phyloP scores from a whole-genome alignment of 139 green algal genomes.

The Chlamydomonas asymmetrica region DNA sequence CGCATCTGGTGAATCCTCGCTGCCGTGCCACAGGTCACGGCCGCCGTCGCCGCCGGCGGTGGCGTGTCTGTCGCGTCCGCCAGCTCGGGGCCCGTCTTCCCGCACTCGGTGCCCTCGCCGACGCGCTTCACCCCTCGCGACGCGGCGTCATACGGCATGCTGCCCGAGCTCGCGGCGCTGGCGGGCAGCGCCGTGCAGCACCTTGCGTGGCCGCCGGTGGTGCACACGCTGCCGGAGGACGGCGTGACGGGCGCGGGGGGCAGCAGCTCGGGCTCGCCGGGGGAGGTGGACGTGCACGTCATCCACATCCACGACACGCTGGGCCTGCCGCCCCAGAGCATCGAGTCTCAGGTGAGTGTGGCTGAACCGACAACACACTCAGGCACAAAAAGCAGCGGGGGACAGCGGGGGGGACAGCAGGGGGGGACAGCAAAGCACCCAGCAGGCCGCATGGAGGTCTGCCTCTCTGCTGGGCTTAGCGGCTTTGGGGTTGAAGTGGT shows the following conservation, averaged over 20 bases:
- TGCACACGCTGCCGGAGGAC: slow-evolving; percentile 8
- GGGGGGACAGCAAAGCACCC: too few species aligned
- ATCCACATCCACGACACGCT: slow-evolving; percentile 38
- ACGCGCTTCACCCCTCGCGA: slow-evolving; percentile 18
- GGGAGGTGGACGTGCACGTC: slow-evolving; percentile 23
- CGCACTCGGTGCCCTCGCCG: slow-evolving; percentile 29
- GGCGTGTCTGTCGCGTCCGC: too few species aligned
- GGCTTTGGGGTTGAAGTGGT: too few species aligned
- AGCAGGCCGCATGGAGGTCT: too few species aligned
- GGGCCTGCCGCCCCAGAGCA: neutral
- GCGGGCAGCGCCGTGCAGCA: slow-evolving; percentile 23
- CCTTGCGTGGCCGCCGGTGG: slow-evolving; percentile 40
- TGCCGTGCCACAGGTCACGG: too few species aligned
- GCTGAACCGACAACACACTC: neutral
- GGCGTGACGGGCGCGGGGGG: neutral
- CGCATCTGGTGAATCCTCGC: too few species aligned
- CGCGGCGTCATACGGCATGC: slow-evolving; percentile 6
- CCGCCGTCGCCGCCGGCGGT: too few species aligned
- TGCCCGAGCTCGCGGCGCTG: slow-evolving; percentile 38
- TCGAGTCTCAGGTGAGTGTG: neutral
- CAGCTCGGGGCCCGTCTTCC: slow-evolving; percentile 21
- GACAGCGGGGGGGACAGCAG: too few species aligned
- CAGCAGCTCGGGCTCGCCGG: neutral
- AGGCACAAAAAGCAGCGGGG: too few species aligned
- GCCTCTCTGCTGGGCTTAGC: too few species aligned